These are phyloP conservation scores for Stenocarpella maydis DNA, from an alignment of 2,329 filamentous ascomycete genomes.

Conservation along the genomic window DNA sequence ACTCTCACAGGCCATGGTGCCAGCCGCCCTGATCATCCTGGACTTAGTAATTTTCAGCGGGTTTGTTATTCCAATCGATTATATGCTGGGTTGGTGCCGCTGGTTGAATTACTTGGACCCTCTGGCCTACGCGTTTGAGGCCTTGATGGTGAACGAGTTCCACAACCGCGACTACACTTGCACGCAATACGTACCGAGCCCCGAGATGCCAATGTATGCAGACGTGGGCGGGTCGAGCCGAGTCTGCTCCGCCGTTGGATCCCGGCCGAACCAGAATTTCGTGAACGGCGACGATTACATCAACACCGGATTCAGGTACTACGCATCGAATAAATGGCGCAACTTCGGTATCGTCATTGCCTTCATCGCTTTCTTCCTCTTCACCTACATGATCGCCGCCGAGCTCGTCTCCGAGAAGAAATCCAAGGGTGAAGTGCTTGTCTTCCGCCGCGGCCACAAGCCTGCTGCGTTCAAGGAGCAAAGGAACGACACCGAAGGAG, in stretches of 20 bases:
- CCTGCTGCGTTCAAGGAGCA: slow-evolving; percentile 66
- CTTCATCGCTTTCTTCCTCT: slow-evolving; percentile 69
- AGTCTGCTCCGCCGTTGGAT: slow-evolving; percentile 68
- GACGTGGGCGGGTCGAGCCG: slow-evolving; percentile 49
- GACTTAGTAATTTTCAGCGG: slow-evolving; percentile 75
- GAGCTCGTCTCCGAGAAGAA: slow-evolving; percentile 73
- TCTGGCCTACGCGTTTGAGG: slow-evolving; percentile 81
- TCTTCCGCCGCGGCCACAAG: slow-evolving; percentile 76
- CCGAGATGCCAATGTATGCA: slow-evolving; percentile 47
- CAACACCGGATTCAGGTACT: slow-evolving; percentile 63
- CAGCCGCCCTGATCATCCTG: slow-evolving; percentile 68
- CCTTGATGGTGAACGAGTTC: slow-evolving; percentile 87
- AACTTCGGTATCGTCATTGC: slow-evolving; percentile 75
- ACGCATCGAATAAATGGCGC: slow-evolving; percentile 68
- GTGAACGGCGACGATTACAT: slow-evolving; percentile 69
- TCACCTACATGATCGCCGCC: slow-evolving; percentile 68
- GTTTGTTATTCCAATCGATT: slow-evolving; percentile 69
- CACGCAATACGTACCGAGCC: slow-evolving; percentile 54
- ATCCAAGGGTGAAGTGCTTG: slow-evolving; percentile 79
- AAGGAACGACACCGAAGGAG: slow-evolving; percentile 67
- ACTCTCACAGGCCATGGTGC: slow-evolving; percentile 69
- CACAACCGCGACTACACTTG: slow-evolving; percentile 67
- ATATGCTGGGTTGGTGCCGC: slow-evolving; percentile 82
- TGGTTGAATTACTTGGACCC: slow-evolving; percentile 88
- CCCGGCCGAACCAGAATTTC: slow-evolving; percentile 57